These are phyloP conservation scores for Diaporthe longicolla DNA, from an alignment of 2,329 filamentous ascomycete species.

Conservation along the genomic window DNA sequence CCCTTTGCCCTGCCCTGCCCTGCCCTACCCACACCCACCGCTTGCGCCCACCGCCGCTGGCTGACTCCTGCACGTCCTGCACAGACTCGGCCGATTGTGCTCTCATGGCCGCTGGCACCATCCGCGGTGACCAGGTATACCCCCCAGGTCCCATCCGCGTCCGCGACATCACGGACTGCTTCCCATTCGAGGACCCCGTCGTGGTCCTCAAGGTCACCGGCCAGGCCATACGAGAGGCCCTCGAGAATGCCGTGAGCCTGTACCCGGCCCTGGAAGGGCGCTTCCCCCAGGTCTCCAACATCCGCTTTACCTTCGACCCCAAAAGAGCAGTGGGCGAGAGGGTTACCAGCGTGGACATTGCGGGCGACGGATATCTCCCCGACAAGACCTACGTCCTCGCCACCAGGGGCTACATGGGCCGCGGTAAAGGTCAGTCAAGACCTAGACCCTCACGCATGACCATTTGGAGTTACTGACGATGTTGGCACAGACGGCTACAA, in stretches of 20 bases:
- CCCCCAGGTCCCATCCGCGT: slow-evolving; percentile 82
- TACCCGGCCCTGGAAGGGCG: slow-evolving; percentile 84
- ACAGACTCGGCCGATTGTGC: slow-evolving; percentile 81
- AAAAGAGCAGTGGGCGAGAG: slow-evolving; percentile 71
- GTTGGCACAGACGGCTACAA: slow-evolving; percentile 77
- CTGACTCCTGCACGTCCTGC: not conserved
- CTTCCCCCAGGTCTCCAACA: slow-evolving; percentile 87
- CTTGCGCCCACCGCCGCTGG: no score
- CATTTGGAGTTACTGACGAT: not conserved
- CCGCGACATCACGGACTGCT: slow-evolving; percentile 89
- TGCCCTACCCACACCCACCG: not conserved
- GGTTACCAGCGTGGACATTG: slow-evolving; percentile 74
- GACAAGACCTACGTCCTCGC: slow-evolving; percentile 78
- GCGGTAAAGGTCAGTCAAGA: slow-evolving; percentile 73
- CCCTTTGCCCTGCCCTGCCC: no score
- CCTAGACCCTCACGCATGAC: not conserved
- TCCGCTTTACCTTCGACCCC: slow-evolving; percentile 81
- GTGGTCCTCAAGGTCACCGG: slow-evolving; percentile 82
- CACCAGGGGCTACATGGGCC: slow-evolving; percentile 89
- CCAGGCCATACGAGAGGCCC: slow-evolving; percentile 79
- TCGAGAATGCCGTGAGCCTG: slow-evolving; percentile 86
- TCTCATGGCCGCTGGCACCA: slow-evolving; percentile 88
- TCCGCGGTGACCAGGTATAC: slow-evolving; percentile 90
- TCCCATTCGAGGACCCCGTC: slow-evolving; percentile 92
- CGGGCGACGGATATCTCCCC: slow-evolving; percentile 71